phyloP scores from a whole-genome alignment of 2,329 filamentous ascomycete species.

The Fonsecaea pedrosoi region DNA sequence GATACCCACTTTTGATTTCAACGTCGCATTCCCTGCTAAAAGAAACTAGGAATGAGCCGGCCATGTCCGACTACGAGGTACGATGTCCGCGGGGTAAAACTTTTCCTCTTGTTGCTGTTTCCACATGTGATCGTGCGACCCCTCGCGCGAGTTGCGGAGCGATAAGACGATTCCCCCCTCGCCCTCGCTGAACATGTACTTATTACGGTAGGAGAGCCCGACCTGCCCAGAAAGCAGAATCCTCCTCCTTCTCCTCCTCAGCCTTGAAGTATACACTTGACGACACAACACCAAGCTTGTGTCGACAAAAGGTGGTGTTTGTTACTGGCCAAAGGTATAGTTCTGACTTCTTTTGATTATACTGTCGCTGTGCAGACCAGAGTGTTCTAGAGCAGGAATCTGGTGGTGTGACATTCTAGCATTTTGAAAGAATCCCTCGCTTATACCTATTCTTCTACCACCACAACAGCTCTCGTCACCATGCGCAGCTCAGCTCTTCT shows the following conservation, averaged over 20 bases:
- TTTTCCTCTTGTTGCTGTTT: not conserved
- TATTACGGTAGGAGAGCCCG: slow-evolving; percentile 24
- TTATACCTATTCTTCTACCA: not conserved
- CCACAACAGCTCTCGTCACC: slow-evolving; percentile 7
- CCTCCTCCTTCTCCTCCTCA: slow-evolving; percentile 2
- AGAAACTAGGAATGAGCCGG: not conserved
- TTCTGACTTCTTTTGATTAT: not conserved
- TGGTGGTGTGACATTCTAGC: not conserved
- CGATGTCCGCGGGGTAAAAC: slow-evolving; percentile 1
- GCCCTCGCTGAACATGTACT: slow-evolving; percentile 19
- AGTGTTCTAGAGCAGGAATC: not conserved
- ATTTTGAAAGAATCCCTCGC: not conserved
- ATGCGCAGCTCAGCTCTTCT: slow-evolving; percentile 32
- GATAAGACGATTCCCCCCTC: slow-evolving; percentile 11
- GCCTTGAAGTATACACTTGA: slow-evolving; percentile 6
- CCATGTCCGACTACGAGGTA: not conserved
- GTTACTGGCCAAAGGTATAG: slow-evolving; percentile 13
- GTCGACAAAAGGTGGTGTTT: not conserved
- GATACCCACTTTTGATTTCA: not conserved
- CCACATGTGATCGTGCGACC: not conserved
- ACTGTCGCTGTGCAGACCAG: not conserved
- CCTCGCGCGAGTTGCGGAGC: not conserved
- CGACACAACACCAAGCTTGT: not conserved
- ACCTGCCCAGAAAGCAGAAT: not conserved
- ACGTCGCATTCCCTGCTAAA: not conserved